Evolutionary conservation across 805 yeast species (phyloP), one percentile per base, ranked within the genome.

Genomic region (Suhomyces tanzawaensis): DNA sequence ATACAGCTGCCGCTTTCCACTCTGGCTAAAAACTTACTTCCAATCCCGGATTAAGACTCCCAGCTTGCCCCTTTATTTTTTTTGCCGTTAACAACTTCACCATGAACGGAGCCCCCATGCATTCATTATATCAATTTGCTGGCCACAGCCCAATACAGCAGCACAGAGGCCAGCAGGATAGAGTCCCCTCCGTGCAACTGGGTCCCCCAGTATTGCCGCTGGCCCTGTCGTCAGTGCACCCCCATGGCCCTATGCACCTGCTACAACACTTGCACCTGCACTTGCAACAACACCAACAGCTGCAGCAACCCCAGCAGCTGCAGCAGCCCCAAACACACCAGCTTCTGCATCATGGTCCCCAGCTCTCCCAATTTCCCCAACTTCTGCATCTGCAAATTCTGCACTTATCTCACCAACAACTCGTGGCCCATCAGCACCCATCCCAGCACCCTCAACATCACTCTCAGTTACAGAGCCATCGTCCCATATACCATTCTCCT

Each of bases 41-140:
- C n/a, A n/a, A n/a, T n/a, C 27, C 13, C 12, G 27, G 7, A 5
- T 24, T n/a, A 13, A 8, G 13, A 24, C 27, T 24, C n/a, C 13
- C 13, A 9, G 11, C 7, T 27, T 14, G 30, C 30, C 30, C 30
- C 30, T 27, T 27, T 32, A 32, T 22, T 22, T 32, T 32, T 37
- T 36, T 31, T 32, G 34, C 40, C 40, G 40, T 23, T 31, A 36
- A 24, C 13, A n/a, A n/a, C n/a, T n/a, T 30, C 36, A 29, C n/a
- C 29, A 39, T 39, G 42, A 39, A 39, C 32, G 38, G 42, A 17
- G 32, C 33, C 16, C 42, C 38, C 13, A 39, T 39, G 16, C 42
- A 34, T 22, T 30, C 42, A 12, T 28, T 39, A 17, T 39, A 39
- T 29, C 42, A 13, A 35, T 39, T 18, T 17, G 4, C 29, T 19